A percentile compares a stretch with the other conserved stretches of the same genome.
Evolutionary conservation across 257 asterid genomes (phyloP).

Genomic region (Linderniella brevidens): DNA sequence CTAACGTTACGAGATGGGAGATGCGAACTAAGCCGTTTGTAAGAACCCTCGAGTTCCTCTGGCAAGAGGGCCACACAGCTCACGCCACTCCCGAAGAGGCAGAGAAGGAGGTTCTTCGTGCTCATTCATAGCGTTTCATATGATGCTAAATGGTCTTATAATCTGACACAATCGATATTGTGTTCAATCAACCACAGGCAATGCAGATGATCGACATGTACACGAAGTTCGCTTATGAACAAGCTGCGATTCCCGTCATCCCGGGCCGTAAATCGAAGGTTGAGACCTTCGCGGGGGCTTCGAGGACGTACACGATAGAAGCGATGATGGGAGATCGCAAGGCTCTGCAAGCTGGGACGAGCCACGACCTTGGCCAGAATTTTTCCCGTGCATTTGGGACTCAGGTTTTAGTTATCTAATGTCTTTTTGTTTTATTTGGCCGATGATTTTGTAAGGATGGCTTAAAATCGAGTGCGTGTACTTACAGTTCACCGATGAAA

Average conservation of each 20-base stretch:
- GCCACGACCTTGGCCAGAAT: constrained; percentile 98
- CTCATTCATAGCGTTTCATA: constrained; percentile 2
- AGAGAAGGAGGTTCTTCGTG: constrained; percentile 93
- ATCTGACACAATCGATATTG: constrained; percentile 8
- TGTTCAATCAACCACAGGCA: constrained; percentile 72
- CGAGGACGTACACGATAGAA: constrained; percentile 85
- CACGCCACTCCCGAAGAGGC: constrained; percentile 91
- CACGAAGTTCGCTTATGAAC: constrained; percentile 79
- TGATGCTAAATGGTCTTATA: not conserved
- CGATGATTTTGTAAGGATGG: constrained; percentile 2
- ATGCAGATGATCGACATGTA: constrained; percentile 90
- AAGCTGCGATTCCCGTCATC: constrained; percentile 98
- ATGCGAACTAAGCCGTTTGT: constrained; percentile 96
- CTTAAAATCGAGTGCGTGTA: constrained; percentile 9
- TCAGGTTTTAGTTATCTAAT: constrained; percentile 34
- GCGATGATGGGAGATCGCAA: constrained; percentile 99
- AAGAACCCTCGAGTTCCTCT: constrained; percentile 88
- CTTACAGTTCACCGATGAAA: constrained; percentile 82
- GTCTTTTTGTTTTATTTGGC: constrained; percentile 2
- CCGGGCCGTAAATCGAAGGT: constrained; percentile 85
- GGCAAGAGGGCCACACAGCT: constrained; percentile 99
- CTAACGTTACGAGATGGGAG: constrained; percentile 97
- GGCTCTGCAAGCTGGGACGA: constrained; percentile 98
- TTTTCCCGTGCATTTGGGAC: constrained; percentile 93
- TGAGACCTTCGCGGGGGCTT: constrained; percentile 97